Percentiles rank a stretch among this genome's conserved stretches.
phyloP scores from a whole-genome alignment of 2,329 filamentous ascomycete species.

The Cladorrhinum sp. region DNA sequence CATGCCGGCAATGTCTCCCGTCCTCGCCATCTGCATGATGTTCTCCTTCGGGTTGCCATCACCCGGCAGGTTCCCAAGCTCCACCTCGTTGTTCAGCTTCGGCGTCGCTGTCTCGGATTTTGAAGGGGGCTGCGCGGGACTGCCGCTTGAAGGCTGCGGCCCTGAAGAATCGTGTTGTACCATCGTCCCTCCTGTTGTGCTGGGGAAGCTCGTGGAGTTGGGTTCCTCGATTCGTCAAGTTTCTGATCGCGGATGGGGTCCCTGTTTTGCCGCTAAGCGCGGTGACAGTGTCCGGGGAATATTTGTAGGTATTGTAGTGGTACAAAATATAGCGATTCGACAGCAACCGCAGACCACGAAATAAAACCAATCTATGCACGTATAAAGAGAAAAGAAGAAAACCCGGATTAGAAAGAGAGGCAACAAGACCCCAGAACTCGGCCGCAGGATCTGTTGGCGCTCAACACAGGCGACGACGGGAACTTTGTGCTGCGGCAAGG shows the following conservation, averaged over 20 bases:
- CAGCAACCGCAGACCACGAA: not conserved
- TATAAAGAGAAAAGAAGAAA: not conserved
- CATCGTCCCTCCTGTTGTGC: conserved; percentile 34
- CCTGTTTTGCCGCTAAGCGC: not conserved
- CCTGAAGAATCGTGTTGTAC: conserved; percentile 41
- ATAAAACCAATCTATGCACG: not conserved
- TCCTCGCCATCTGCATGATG: conserved; percentile 90
- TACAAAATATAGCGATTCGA: not conserved
- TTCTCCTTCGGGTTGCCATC: conserved; percentile 60
- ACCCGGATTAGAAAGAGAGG: no score
- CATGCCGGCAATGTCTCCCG: conserved; percentile 83
- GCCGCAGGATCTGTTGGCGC: not conserved
- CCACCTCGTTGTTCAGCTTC: conserved; percentile 56
- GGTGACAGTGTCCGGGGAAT: not conserved
- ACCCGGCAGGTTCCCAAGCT: conserved; percentile 50
- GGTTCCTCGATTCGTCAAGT: not conserved
- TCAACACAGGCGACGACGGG: not conserved
- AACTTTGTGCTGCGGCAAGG: not conserved
- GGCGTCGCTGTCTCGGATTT: conserved; percentile 41
- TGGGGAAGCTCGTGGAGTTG: not conserved
- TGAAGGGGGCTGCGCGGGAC: conserved; percentile 53
- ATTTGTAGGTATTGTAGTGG: not conserved
- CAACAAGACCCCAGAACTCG: not conserved
- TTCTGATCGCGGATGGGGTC: not conserved
- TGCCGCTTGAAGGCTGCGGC: conserved; percentile 38